phyloP scores from a whole-genome alignment of 2,329 filamentous ascomycete genomes.

The Xylariaceae sp. region DNA sequence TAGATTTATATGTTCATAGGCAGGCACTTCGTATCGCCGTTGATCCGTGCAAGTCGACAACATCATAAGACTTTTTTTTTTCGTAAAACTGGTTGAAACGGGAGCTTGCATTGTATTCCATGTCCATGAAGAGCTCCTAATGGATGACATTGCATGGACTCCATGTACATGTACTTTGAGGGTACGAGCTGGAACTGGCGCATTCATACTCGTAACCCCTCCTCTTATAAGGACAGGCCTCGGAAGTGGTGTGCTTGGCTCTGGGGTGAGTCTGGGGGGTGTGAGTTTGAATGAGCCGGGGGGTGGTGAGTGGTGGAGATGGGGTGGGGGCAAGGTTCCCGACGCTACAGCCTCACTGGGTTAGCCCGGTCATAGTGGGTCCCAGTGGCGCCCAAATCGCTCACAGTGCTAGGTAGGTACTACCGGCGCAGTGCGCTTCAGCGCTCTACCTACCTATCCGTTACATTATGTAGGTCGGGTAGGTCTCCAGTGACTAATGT shows the following conservation, averaged over 20 bases:
- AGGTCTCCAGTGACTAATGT: too few species aligned
- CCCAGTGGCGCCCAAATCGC: neutral
- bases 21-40: neutral
- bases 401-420: too few species aligned
- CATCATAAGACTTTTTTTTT: neutral
- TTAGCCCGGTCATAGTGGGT: neutral
- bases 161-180: neutral
- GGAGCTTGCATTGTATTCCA: constrained; percentile 10
- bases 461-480: too few species aligned
- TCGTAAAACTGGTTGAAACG: constrained; percentile 1
- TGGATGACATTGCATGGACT: neutral
- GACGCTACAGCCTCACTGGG: neutral
- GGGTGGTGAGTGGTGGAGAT: neutral
- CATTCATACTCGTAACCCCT: neutral
- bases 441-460: too few species aligned
- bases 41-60: neutral
- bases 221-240: neutral
- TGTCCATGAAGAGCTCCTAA: neutral
- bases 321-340: neutral
- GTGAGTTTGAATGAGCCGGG: neutral
- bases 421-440: too few species aligned
- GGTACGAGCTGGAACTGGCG: neutral
- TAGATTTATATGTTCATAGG: neutral
- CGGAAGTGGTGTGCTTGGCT: neutral
- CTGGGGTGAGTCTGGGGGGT: neutral